Evolutionary conservation across 345 rosid genomes (phyloP).

Genomic region (Ceriops zippeliana): DNA sequence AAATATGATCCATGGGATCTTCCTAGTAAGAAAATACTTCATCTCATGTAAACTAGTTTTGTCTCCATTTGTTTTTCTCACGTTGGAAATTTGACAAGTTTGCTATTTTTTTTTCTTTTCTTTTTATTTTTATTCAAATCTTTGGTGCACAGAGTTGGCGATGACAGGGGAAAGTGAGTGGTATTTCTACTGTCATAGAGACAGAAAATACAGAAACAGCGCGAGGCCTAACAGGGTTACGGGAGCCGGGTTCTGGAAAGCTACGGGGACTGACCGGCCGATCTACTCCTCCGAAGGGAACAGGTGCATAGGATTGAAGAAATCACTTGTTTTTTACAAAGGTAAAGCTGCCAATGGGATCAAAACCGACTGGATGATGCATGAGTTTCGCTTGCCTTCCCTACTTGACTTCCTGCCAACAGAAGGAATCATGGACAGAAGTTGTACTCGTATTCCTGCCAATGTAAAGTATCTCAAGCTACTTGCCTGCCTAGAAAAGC

Average conservation of each 20-base stretch:
- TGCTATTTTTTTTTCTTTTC: neutral
- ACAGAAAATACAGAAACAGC: slow-evolving; percentile 86
- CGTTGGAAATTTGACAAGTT: neutral
- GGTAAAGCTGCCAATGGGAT: slow-evolving; percentile 88
- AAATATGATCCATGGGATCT: slow-evolving; percentile 96
- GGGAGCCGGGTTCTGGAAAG: slow-evolving; percentile 89
- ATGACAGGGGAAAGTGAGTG: slow-evolving; percentile 79
- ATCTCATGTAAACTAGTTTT: neutral
- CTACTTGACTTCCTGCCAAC: slow-evolving; percentile 40
- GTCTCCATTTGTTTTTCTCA: neutral
- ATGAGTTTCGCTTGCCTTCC: slow-evolving; percentile 86
- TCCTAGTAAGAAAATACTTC: slow-evolving; percentile 50
- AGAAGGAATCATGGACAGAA: slow-evolving; percentile 46
- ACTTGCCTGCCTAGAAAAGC: neutral
- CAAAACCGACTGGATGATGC: slow-evolving; percentile 99
- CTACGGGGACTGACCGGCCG: slow-evolving; percentile 89
- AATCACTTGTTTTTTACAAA: slow-evolving; percentile 83
- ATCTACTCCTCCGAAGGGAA: slow-evolving; percentile 71
- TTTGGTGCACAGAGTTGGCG: slow-evolving; percentile 45
- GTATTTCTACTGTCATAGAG: slow-evolving; percentile 87
- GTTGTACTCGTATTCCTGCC: slow-evolving; percentile 35
- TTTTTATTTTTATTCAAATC: neutral
- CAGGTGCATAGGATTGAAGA: slow-evolving; percentile 86
- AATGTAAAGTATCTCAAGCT: slow-evolving; percentile 37
- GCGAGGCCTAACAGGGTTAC: slow-evolving; percentile 86